These are phyloP conservation scores for Schizosaccharomyces pombe DNA, from an alignment of 805 yeast species.

Conservation along the genomic window ASM294v3 CU329670.1:4819501-4820000, in stretches of 20 bases:
- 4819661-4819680: slow-evolving; percentile 5
- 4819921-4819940: too few relatives aligned
- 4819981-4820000: background rate
- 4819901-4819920: too few relatives aligned
- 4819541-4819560: background rate
- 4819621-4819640: slow-evolving; percentile 4
- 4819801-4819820: background rate
- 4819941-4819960: background rate
- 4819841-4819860: too few relatives aligned
- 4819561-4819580: background rate
- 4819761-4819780: too few relatives aligned
- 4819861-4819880: background rate
- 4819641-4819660: slow-evolving; percentile 1
- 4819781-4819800: too few relatives aligned
- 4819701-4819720: slow-evolving; percentile 1
- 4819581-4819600: background rate
- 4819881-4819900: background rate
- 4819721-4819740: background rate
- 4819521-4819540: slow-evolving; percentile 3
- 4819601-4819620: slow-evolving; percentile 1
- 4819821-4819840: background rate
- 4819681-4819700: slow-evolving; percentile 1
- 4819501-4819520: slow-evolving; percentile 4
- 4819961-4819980: background rate
- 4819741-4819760: background rate